Base-by-base conservation (phyloP, 805 yeast genomes). In the Saccharomycopsis fibuligera region DNA sequence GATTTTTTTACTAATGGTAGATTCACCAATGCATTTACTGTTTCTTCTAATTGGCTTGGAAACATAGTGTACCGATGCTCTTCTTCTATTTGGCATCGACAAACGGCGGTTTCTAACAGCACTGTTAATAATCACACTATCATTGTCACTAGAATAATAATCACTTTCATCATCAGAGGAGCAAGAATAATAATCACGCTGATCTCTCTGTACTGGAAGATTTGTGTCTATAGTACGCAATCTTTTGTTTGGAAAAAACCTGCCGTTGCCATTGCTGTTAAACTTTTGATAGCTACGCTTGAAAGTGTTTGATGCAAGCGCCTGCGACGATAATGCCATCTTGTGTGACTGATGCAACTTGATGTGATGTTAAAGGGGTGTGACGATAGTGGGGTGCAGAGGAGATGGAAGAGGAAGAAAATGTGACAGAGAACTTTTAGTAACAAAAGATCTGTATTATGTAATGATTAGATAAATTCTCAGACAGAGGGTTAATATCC, bases 301-400 rank as follows among this genome's bases (percentile, higher is more conserved):
- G 39, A 49, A 49, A 12, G 38, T 40, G n/a, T 41, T 33, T 8
- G 53, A 49, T 12, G 48, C 21, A 23, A 50, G 45, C 3, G 53
- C 50, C 36, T 50, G 53, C 2, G 50, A 46, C 4, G 53, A 47
- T 12, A 49, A 31, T 9, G 53, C 55, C 55, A 49, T 49, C n/a
- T 25, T 43, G 41, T 35, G 36, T 17, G 50, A 12, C 30, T 30
- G 17, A 25, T 14, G 27, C 2, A 17, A 4, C n/a, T 16, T 12
- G 8, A 12, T 41, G 10, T 14, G 38, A 19, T n/a, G 31, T 21
- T 19, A 38, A 38, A 24, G 10, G 30, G 16, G 9, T 19, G 5
- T 14, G 1, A 23, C 14, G 17, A 24, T 5, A 12, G 16, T 24
- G 9, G 21, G 21, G 41, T 3, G 24, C 30, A 24, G 25, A 14